Conservation (phyloP, 2,329 filamentous ascomycete species). For the Curvularia eragrostidis region DNA sequence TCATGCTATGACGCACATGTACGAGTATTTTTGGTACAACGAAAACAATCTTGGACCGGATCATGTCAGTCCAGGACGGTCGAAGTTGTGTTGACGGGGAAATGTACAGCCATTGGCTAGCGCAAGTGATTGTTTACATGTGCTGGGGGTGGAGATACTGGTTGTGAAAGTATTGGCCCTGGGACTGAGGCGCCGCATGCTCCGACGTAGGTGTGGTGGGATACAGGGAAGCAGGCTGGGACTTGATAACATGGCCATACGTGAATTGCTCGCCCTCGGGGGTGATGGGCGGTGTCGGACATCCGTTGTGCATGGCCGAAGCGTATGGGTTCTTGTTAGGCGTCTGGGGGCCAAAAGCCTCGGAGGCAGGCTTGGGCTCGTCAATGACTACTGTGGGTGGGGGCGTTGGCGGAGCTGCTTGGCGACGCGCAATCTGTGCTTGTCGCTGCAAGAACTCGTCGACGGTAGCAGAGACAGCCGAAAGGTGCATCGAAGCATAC, state of each 20-base stretch:
- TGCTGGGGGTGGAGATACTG: conserved; percentile 48
- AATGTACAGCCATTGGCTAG: conserved; percentile 24
- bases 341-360: conserved; percentile 71
- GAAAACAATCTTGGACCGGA: conserved; percentile 26
- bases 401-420: conserved; percentile 61
- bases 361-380: conserved; percentile 55
- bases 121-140: conserved; percentile 32
- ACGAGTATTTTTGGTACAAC: conserved; percentile 49
- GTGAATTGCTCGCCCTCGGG: conserved; percentile 65
- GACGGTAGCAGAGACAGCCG: conserved; percentile 67
- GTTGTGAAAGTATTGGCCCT: conserved; percentile 45
- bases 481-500: conserved; percentile 70
- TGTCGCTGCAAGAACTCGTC: conserved; percentile 69
- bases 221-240: conserved; percentile 38
- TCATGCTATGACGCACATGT: conserved; percentile 52
- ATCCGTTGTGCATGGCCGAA: conserved; percentile 71
- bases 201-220: conserved; percentile 49
- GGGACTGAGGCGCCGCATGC: conserved; percentile 43
- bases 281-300: conserved; percentile 85
- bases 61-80: conserved; percentile 20
- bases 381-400: conserved; percentile 62
- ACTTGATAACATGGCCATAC: conserved; percentile 39
- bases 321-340: conserved; percentile 77
- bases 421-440: conserved; percentile 58
- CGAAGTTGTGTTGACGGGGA: conserved; percentile 24